Evolutionary conservation across 305 asterid species (phyloP).

Genomic region (Euphrasia arctica): DNA sequence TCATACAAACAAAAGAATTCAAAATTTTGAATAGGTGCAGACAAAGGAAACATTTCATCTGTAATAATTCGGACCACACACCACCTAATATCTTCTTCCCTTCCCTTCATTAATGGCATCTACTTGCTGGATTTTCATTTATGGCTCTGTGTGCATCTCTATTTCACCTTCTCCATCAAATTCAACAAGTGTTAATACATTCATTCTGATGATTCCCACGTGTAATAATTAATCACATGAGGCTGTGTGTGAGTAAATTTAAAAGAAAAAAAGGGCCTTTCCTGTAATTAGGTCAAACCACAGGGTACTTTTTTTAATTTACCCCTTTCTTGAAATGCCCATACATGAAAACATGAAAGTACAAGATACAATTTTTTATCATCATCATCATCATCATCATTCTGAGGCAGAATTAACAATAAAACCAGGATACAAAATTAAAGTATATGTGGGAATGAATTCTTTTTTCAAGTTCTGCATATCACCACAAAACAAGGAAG

Average conservation of each 20-base stretch:
- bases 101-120: constrained; percentile 16
- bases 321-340: constrained; percentile 1
- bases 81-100: constrained; percentile 6
- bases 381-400: not conserved
- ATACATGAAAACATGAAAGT: not conserved
- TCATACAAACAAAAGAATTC: constrained; percentile 22
- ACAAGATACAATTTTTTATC: constrained; percentile 1
- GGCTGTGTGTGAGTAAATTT: not conserved
- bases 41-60: constrained; percentile 25
- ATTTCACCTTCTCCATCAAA: not conserved
- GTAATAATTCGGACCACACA: constrained; percentile 33
- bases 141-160: constrained; percentile 5
- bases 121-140: constrained; percentile 9
- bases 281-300: not conserved
- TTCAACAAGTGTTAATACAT: not conserved
- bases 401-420: not conserved
- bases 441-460: not conserved
- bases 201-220: not conserved
- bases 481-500: constrained; percentile 88
- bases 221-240: constrained; percentile 3
- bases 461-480: constrained; percentile 54
- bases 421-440: not conserved
- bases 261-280: not conserved
- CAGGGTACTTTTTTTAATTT: not conserved
- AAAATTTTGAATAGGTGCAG: constrained; percentile 16